A percentile compares a stretch with the other conserved stretches of the same genome.
Conservation (phyloP, 2,329 filamentous ascomycete genomes). For the Phaeophleospora eucalypticola region DNA sequence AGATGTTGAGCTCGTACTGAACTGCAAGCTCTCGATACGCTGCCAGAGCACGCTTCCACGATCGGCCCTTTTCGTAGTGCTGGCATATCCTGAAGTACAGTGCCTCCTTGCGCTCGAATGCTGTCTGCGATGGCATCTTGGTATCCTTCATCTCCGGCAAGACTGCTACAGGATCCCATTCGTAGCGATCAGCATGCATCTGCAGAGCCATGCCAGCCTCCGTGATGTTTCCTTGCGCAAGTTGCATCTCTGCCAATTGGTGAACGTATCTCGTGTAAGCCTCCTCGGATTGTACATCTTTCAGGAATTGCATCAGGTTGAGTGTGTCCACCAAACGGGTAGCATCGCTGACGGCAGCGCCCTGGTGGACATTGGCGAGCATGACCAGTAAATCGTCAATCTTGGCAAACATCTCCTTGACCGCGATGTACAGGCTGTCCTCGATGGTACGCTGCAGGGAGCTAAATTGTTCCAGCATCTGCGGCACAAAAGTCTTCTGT, state of each 20-base stretch:
- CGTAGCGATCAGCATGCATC: constrained; percentile 86
- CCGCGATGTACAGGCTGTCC: constrained; percentile 69
- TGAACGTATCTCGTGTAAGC: constrained; percentile 96
- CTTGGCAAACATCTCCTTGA: constrained; percentile 75
- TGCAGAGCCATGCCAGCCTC: constrained; percentile 86
- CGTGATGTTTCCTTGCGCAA: constrained; percentile 69
- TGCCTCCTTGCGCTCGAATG: constrained; percentile 88
- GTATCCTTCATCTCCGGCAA: constrained; percentile 68
- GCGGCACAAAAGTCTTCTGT: constrained; percentile 87
- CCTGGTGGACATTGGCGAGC: constrained; percentile 81
- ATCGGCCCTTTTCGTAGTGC: constrained; percentile 88
- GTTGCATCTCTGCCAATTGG: constrained; percentile 76
- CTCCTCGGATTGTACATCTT: constrained; percentile 94
- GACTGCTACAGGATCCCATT: constrained; percentile 73
- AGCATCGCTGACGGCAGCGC: constrained; percentile 60
- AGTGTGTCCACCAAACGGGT: constrained; percentile 83
- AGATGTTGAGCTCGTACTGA: constrained; percentile 87
- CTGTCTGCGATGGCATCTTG: constrained; percentile 73
- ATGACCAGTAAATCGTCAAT: constrained; percentile 89
- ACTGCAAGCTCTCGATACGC: constrained; percentile 85
- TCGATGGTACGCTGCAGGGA: constrained; percentile 61
- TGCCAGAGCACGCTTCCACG: constrained; percentile 81
- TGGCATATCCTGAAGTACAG: constrained; percentile 95
- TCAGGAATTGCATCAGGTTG: constrained; percentile 90
- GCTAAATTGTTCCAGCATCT: constrained; percentile 77